phyloP scores from a whole-genome alignment of 129 eudicot genomes.

The Ambrosia trifida region DNA sequence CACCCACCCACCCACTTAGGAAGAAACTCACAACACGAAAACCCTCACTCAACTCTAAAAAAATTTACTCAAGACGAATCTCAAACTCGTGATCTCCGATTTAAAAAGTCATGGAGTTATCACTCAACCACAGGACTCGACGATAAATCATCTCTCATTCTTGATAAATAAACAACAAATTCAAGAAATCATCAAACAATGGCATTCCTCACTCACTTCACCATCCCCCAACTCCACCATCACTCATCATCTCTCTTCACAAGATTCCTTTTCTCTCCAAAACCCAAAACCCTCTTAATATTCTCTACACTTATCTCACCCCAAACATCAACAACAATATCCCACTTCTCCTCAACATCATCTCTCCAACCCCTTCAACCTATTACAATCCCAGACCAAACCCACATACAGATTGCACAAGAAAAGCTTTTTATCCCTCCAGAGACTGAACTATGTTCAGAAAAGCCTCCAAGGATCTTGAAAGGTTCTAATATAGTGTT shows the following conservation, averaged over 20 bases:
- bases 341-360: slow-evolving; percentile 39
- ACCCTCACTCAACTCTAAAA: too few relatives aligned
- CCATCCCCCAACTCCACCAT: slow-evolving; percentile 34
- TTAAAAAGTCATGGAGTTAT: too few relatives aligned
- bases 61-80: too few relatives aligned
- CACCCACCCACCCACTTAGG: too few relatives aligned
- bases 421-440: slow-evolving; percentile 91
- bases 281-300: slow-evolving; percentile 37
- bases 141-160: neutral
- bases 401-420: slow-evolving; percentile 54
- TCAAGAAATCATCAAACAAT: slow-evolving; percentile 28
- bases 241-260: slow-evolving; percentile 37
- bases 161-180: slow-evolving; percentile 20
- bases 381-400: slow-evolving; percentile 33
- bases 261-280: slow-evolving; percentile 30
- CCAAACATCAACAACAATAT: neutral
- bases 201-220: slow-evolving; percentile 45
- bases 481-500: slow-evolving; percentile 92
- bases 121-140: too few relatives aligned
- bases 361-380: slow-evolving; percentile 25
- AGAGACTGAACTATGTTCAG: slow-evolving; percentile 67
- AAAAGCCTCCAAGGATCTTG: slow-evolving; percentile 53
- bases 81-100: too few relatives aligned
- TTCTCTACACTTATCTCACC: slow-evolving; percentile 18
- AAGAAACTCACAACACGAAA: too few relatives aligned